These are phyloP conservation scores for Saccharomyces mikatae DNA, from an alignment of 805 yeast genomes.

Conservation along the genomic window DNA sequence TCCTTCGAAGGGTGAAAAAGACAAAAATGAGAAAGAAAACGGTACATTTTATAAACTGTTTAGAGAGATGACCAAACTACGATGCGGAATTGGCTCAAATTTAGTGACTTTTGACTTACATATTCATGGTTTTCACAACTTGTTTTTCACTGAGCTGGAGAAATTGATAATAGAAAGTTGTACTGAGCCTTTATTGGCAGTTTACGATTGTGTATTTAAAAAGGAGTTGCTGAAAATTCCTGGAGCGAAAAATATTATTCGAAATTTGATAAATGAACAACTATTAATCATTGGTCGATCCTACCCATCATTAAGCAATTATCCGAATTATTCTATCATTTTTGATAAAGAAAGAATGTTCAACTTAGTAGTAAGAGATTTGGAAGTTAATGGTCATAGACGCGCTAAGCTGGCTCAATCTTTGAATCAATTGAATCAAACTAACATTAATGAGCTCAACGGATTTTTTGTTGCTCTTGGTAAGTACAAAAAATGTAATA, in stretches of 20 bases:
- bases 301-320: conserved; percentile 11
- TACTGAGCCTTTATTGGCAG: conserved; percentile 19
- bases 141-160: conserved; percentile 18
- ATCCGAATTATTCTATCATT: conserved; percentile 21
- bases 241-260: conserved; percentile 5
- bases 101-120: neutral
- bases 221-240: conserved; percentile 14
- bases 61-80: neutral
- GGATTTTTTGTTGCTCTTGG: conserved; percentile 57
- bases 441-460: conserved; percentile 61
- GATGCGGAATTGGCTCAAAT: neutral
- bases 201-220: conserved; percentile 18
- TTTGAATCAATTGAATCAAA: conserved; percentile 29
- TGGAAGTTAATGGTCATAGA: conserved; percentile 39
- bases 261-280: conserved; percentile 19
- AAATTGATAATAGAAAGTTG: conserved; percentile 19
- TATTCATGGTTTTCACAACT: conserved; percentile 5
- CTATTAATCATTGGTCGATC: conserved; percentile 10
- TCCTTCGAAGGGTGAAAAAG: neutral
- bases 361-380: conserved; percentile 28
- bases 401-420: conserved; percentile 32
- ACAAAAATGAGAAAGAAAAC: conserved; percentile 1
- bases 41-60: conserved; percentile 5
- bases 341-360: conserved; percentile 30
- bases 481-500: conserved; percentile 30